Evolutionary conservation across 768 basidiomycete genomes (phyloP).

Genomic region (Gymnopilus junonius): DNA sequence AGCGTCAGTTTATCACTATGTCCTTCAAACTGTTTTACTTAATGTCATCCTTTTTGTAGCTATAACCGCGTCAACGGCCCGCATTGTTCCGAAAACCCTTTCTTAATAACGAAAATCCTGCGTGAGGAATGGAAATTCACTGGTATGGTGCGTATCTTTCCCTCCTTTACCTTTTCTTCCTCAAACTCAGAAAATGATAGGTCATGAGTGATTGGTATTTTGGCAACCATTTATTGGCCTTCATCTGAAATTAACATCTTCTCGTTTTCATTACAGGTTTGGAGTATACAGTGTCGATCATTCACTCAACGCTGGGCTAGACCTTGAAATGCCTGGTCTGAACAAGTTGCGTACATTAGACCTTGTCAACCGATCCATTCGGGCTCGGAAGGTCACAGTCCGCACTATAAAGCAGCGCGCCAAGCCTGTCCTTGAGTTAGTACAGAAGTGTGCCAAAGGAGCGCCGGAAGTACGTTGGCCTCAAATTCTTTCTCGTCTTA

Average conservation of each 20-base stretch:
- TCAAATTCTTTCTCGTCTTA: background rate
- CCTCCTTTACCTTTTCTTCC: background rate
- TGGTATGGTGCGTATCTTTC: slow-evolving; percentile 48
- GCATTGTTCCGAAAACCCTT: slow-evolving; percentile 68
- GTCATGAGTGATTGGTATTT: slow-evolving; percentile 83
- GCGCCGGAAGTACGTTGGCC: slow-evolving; percentile 59
- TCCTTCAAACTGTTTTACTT: background rate
- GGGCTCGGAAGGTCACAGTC: slow-evolving; percentile 65
- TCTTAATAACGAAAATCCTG: slow-evolving; percentile 60
- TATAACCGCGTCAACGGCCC: slow-evolving; percentile 80
- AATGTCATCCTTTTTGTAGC: slow-evolving; percentile 35
- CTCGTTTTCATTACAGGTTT: slow-evolving; percentile 42
- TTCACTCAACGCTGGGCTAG: slow-evolving; percentile 74
- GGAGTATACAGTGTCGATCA: slow-evolving; percentile 71
- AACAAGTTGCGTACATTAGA: slow-evolving; percentile 80
- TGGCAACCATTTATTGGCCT: background rate
- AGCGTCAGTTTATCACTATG: slow-evolving; percentile 47
- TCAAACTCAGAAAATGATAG: slow-evolving; percentile 25
- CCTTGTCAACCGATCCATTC: slow-evolving; percentile 62
- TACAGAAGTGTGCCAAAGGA: slow-evolving; percentile 67
- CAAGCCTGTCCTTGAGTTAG: slow-evolving; percentile 65
- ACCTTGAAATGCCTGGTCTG: slow-evolving; percentile 80
- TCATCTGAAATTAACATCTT: background rate
- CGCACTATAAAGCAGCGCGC: slow-evolving; percentile 71
- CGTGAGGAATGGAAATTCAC: slow-evolving; percentile 77